Percentiles rank a stretch among this genome's conserved stretches.
phyloP scores from a whole-genome alignment of 2,329 filamentous ascomycete species.

The Fusarium marasasianum region DNA sequence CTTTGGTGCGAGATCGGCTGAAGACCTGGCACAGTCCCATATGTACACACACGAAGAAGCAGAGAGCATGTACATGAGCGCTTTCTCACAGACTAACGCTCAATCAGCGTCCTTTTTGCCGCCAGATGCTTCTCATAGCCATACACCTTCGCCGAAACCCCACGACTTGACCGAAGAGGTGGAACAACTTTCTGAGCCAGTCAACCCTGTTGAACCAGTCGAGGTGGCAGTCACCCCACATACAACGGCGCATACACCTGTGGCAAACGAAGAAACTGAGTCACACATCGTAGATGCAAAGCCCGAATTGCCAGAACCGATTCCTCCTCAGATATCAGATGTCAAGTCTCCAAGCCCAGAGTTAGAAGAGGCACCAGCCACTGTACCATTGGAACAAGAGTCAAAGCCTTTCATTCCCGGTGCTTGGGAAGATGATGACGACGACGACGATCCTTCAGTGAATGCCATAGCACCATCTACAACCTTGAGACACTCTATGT shows the following conservation, averaged over 20 bases:
- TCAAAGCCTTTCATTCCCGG: constrained; percentile 57
- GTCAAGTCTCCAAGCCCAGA: not conserved
- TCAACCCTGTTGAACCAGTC: not conserved
- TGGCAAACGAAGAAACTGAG: not conserved
- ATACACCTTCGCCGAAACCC: not conserved
- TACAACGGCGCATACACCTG: not conserved
- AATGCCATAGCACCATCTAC: constrained; percentile 15
- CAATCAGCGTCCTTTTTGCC: constrained; percentile 28
- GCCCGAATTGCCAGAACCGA: not conserved
- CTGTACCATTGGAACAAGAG: constrained; percentile 3
- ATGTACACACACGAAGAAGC: constrained; percentile 83
- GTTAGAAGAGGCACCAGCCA: not conserved
- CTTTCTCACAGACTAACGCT: constrained; percentile 62
- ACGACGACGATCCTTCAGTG: constrained; percentile 31
- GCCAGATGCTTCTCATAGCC: constrained; percentile 14
- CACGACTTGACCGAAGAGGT: not conserved
- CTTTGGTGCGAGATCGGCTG: constrained; percentile 36
- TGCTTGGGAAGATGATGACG: constrained; percentile 60
- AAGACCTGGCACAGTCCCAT: constrained; percentile 71
- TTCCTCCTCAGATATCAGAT: not conserved
- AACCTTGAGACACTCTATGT: constrained; percentile 3
- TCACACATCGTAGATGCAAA: not conserved
- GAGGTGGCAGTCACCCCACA: not conserved
- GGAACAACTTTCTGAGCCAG: not conserved
- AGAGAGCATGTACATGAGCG: constrained; percentile 88